These are phyloP conservation scores for Acidomyces sp. DNA, from an alignment of 495 filamentous ascomycete genomes.

Conservation along the genomic window DNA sequence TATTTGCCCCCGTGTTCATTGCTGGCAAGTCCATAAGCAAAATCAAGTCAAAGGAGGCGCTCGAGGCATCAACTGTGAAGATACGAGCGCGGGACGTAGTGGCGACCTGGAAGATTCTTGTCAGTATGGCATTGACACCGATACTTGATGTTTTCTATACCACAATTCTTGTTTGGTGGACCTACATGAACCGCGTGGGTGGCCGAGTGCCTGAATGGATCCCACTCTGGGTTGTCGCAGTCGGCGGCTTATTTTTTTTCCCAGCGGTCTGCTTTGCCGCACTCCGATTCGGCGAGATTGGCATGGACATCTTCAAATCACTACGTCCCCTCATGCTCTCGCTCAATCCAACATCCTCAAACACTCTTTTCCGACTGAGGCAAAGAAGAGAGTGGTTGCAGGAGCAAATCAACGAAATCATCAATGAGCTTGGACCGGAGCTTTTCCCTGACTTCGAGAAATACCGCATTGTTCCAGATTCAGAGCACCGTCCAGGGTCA, in stretches of 20 bases:
- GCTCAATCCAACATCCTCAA: constrained; percentile 69
- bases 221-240: constrained; percentile 61
- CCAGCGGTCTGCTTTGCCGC: constrained; percentile 85
- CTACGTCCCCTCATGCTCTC: constrained; percentile 81
- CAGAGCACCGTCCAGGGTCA: constrained; percentile 13
- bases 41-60: constrained; percentile 76
- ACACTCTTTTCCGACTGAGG: constrained; percentile 69
- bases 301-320: constrained; percentile 97
- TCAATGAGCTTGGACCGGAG: constrained; percentile 92
- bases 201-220: constrained; percentile 69
- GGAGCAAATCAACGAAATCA: constrained; percentile 72
- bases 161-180: constrained; percentile 58
- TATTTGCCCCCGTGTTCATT: constrained; percentile 87
- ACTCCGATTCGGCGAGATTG: constrained; percentile 87
- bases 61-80: constrained; percentile 88
- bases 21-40: constrained; percentile 80
- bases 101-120: constrained; percentile 96
- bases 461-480: constrained; percentile 58
- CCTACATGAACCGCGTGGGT: constrained; percentile 64
- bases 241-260: constrained; percentile 65
- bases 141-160: constrained; percentile 75
- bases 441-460: constrained; percentile 94
- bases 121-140: constrained; percentile 77
- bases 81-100: constrained; percentile 89
- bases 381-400: constrained; percentile 58